Evolutionary conservation across 495 filamentous ascomycete genomes (phyloP), one percentile per base, ranked within the genome.

Genomic region (Aspergillus sclerotiicarbonarius): DNA sequence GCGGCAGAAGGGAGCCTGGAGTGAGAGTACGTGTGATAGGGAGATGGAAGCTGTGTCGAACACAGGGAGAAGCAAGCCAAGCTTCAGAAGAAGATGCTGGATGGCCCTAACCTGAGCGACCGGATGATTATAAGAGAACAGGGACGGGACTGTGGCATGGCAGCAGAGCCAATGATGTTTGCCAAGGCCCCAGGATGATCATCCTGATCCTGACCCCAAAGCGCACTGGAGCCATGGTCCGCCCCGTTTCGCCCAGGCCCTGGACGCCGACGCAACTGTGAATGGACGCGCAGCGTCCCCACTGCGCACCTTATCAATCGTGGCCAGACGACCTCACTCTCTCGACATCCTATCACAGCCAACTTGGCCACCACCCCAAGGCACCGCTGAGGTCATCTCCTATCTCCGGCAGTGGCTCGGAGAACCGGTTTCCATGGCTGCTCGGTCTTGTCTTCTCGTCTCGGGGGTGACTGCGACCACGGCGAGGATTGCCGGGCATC

Each of bases 31-130:
- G 41, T 25, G 19, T 21, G 31, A 49, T 35, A 45, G 31, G 16
- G 25, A 33, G 25, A 33, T 13, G 32, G 19, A 53, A 52, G 21
- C 19, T 41, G 30, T 30, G 41, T 52, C 32, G 51, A 53, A 54
- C 39, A 57, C 54, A 59, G 58, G 57, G 53, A 58, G 18, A 53
- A 53, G 56, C 55, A 49, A 51, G 51, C 37, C 49, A 58, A 58
- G 59, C 53, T 53, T 61, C 44, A 37, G 45, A 20, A 41, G 41
- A 12, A 41, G n/a, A 41, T 41, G 37, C 37, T 41, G 13, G 37
- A n/a, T 41, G 37, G 37, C n/a, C 37, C 12, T 15, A n/a, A n/a
- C 32, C 35, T 44, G 47, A 21, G 51, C 31, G 51, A 30, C 19
- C 9, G 21, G 29, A 31, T 44, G n/a, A 50, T 31, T 50, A 59